phyloP scores from a whole-genome alignment of 257 asterid species.

The Solanum megistacrolobum region DNA sequence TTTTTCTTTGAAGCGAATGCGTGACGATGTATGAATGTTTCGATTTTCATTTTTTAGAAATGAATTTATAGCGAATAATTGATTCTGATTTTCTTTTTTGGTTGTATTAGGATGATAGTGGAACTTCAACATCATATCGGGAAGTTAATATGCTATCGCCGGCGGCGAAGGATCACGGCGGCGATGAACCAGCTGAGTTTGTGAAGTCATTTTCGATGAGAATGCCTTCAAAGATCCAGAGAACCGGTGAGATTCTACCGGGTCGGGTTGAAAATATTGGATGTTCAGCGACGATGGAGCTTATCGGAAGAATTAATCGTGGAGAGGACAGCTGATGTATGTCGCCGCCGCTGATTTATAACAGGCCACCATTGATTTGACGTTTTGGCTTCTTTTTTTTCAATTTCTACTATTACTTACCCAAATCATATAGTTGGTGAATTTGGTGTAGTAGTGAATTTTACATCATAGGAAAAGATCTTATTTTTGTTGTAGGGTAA shows the following conservation, averaged over 20 bases:
- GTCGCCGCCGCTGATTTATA: neutral
- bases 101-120: neutral
- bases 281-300: constrained; percentile 8
- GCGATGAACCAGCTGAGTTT: neutral
- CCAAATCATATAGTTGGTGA: too few species aligned
- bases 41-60: neutral
- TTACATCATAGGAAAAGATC: neutral
- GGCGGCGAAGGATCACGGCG: neutral
- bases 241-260: neutral
- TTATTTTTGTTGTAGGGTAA: too few species aligned
- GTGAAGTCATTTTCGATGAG: neutral
- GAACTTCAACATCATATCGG: neutral
- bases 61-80: neutral
- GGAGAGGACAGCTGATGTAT: neutral
- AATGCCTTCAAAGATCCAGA: neutral
- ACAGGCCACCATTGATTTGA: neutral
- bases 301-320: constrained; percentile 17
- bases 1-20: neutral
- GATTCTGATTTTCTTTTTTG: neutral
- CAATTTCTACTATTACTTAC: neutral
- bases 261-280: neutral
- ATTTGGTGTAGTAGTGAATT: neutral
- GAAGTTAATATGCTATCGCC: neutral
- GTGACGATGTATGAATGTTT: neutral
- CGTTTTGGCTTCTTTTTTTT: neutral